phyloP scores from a whole-genome alignment of 75 land plant genomes.

The Pseudotsuga menziesii region DNA sequence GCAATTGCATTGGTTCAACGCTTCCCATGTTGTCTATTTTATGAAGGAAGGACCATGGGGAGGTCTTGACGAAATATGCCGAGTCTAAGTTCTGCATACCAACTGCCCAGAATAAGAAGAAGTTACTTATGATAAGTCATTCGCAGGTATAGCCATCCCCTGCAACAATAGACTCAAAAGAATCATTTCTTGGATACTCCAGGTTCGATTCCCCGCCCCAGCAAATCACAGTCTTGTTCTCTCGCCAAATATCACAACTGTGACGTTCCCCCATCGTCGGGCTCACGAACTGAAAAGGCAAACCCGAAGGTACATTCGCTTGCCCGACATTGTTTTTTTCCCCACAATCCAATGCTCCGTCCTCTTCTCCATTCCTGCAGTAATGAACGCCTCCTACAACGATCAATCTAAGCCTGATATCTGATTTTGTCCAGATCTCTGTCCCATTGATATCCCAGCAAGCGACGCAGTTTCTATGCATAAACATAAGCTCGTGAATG shows the following conservation, averaged over 20 bases:
- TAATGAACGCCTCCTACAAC: conserved; percentile 42
- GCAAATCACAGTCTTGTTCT: conserved; percentile 53
- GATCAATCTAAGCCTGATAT: conserved; percentile 17
- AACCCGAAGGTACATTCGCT: conserved; percentile 13
- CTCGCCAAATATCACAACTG: conserved; percentile 40
- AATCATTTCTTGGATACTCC: not conserved
- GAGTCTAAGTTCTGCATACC: too few species aligned
- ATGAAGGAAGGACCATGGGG: too few species aligned
- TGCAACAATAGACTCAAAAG: conserved; percentile 49
- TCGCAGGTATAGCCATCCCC: conserved; percentile 67
- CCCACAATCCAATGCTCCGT: conserved; percentile 22
- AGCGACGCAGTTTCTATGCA: too few species aligned
- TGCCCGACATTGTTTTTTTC: conserved; percentile 40
- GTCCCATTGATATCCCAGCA: too few species aligned
- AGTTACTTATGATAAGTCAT: too few species aligned
- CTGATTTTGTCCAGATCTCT: too few species aligned
- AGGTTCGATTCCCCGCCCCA: conserved; percentile 51
- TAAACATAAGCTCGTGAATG: too few species aligned
- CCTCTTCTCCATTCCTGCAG: conserved; percentile 36
- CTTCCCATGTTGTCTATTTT: too few species aligned
- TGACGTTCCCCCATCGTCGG: conserved; percentile 43
- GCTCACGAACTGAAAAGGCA: conserved; percentile 16
- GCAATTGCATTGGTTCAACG: too few species aligned
- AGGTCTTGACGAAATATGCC: too few species aligned
- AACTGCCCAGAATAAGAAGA: too few species aligned